A percentile compares a stretch with the other conserved stretches of the same genome.
phyloP scores from a whole-genome alignment of 305 asterid species.

The Solanum hybrid region DNA sequence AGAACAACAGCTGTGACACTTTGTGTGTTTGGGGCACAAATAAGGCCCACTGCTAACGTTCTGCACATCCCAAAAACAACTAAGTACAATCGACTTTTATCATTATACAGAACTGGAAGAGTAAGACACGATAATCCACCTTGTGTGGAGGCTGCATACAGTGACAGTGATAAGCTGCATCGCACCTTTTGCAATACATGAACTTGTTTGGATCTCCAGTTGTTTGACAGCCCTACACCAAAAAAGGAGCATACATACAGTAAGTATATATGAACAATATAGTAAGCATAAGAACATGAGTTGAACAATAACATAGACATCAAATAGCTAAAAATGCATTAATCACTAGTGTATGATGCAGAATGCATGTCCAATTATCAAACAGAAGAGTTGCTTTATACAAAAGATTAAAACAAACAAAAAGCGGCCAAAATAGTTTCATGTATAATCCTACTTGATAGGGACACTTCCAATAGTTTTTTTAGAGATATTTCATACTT shows the following conservation, averaged over 20 bases:
- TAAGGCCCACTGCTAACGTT: conserved; percentile 90
- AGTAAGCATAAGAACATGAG: neutral
- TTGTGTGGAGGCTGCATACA: conserved; percentile 83
- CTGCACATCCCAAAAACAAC: conserved; percentile 37
- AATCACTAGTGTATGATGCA: neutral
- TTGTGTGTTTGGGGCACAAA: conserved; percentile 90
- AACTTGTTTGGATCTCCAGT: conserved; percentile 92
- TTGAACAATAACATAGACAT: neutral
- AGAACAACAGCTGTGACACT: conserved; percentile 93
- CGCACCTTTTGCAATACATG: conserved; percentile 97
- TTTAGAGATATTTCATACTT: neutral
- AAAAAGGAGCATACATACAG: conserved; percentile 1
- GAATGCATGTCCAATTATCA: neutral
- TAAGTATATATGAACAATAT: neutral
- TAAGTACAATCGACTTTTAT: neutral
- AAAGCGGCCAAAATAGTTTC: neutral
- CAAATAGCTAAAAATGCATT: neutral
- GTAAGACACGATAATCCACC: conserved; percentile 20
- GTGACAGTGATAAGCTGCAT: conserved; percentile 88
- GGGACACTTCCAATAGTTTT: neutral
- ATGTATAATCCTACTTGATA: neutral
- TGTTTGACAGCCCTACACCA: conserved; percentile 66
- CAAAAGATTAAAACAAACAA: neutral
- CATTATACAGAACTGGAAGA: neutral
- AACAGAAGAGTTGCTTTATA: neutral